phyloP scores from a whole-genome alignment of 495 filamentous ascomycete genomes.

The Poronia punctata region DNA sequence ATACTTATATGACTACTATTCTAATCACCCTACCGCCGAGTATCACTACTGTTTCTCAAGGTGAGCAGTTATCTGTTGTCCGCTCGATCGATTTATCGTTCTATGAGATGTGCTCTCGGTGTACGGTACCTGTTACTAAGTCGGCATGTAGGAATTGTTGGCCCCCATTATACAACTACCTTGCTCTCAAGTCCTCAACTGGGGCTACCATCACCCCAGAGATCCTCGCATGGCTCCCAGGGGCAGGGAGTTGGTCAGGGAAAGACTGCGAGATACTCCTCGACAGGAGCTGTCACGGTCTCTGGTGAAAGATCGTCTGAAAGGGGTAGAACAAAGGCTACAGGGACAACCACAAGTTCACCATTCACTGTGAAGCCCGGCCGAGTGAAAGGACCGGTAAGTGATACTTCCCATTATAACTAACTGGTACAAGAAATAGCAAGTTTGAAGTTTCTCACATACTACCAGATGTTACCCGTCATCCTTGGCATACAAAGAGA shows the following conservation, averaged over 20 bases:
- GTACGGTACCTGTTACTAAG: no score
- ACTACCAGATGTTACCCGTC: neutral
- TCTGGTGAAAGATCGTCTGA: no score
- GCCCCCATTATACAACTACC: neutral
- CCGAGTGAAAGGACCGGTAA: neutral
- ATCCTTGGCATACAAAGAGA: neutral
- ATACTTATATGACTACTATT: conserved; percentile 9
- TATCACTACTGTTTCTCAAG: neutral
- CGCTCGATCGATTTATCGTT: no score
- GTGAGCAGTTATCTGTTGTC: neutral
- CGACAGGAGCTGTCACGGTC: no score
- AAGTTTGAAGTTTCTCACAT: neutral
- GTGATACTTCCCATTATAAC: neutral
- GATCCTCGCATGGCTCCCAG: no score
- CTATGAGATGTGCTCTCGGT: no score
- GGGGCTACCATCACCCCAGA: neutral
- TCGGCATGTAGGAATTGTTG: no score
- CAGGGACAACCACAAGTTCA: no score
- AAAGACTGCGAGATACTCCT: no score
- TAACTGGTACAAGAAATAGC: neutral
- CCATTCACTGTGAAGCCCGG: neutral
- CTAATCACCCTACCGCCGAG: conserved; percentile 4
- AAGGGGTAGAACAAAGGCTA: no score
- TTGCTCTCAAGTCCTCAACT: neutral
- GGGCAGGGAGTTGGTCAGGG: no score